Percentiles rank a stretch among this genome's conserved stretches.
Conservation (phyloP, 768 basidiomycete genomes). For the Suillus lakei region DNA sequence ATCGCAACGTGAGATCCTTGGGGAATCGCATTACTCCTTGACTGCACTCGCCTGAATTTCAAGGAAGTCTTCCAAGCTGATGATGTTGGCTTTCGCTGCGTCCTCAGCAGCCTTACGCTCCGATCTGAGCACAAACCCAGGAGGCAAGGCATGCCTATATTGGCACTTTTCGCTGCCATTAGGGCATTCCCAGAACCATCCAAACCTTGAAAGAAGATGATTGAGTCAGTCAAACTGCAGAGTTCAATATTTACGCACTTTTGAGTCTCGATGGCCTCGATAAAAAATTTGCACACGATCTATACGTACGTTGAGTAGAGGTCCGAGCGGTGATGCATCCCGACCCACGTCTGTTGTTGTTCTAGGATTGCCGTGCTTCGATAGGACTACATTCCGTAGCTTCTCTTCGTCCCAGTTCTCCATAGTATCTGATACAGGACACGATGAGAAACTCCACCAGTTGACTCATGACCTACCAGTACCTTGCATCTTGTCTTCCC, state of each 20-base stretch:
- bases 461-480: conserved; percentile 22
- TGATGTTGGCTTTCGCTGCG: conserved; percentile 84
- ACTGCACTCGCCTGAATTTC: conserved; percentile 84
- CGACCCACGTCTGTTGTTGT: conserved; percentile 85
- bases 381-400: conserved; percentile 82
- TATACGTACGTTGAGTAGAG: conserved; percentile 33
- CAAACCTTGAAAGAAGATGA: conserved; percentile 52
- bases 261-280: conserved; percentile 92
- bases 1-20: conserved; percentile 10
- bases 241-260: conserved; percentile 52
- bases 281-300: conserved; percentile 98
- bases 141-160: conserved; percentile 94
- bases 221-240: conserved; percentile 3
- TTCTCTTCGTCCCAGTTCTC: conserved; percentile 98
- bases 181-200: conserved; percentile 97
- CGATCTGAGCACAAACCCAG: conserved; percentile 94
- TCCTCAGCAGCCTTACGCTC: conserved; percentile 92
- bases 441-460: conserved; percentile 2
- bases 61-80: conserved; percentile 95
- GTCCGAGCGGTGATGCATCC: conserved; percentile 19
- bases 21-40: background rate
- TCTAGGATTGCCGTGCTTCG: conserved; percentile 88
- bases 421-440: conserved; percentile 79
- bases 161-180: conserved; percentile 82
- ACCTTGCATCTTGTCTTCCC: conserved; percentile 84